Conservation (phyloP, 2,329 filamentous ascomycete genomes). For the Boeremia exigua region DNA sequence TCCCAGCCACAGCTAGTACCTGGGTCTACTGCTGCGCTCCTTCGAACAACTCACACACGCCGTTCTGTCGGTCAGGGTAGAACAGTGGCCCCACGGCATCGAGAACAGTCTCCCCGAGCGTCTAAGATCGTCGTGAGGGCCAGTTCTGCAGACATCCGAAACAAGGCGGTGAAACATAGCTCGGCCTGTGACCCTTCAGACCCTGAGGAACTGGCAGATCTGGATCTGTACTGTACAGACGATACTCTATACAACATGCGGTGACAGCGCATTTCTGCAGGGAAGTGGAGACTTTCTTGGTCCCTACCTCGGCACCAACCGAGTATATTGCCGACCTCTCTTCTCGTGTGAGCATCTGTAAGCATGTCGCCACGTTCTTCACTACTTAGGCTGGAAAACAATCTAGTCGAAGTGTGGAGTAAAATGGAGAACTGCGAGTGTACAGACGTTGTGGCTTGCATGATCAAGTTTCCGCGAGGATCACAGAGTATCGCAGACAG, state of each 20-base stretch:
- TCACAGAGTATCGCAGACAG: too few relatives aligned
- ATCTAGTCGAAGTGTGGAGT: too few relatives aligned
- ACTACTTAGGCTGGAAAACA: too few relatives aligned
- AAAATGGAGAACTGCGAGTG: too few relatives aligned
- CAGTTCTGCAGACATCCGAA: background rate
- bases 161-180: constrained; percentile 14
- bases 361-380: too few relatives aligned
- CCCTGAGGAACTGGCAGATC: background rate
- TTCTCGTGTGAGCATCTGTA: background rate
- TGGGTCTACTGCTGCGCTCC: constrained; percentile 10
- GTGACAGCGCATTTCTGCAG: constrained; percentile 9
- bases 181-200: constrained; percentile 10
- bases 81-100: constrained; percentile 11
- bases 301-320: constrained; percentile 1
- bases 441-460: too few relatives aligned
- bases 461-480: too few relatives aligned
- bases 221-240: constrained; percentile 2
- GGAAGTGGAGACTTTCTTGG: background rate
- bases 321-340: background rate
- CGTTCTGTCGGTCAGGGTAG: constrained; percentile 12
- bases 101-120: constrained; percentile 9
- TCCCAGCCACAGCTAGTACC: constrained; percentile 17
- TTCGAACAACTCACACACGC: constrained; percentile 17
- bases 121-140: constrained; percentile 5
- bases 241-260: background rate